Percentiles rank a stretch among this genome's conserved stretches.
Evolutionary conservation across 768 basidiomycete species (phyloP).

Genomic region (Mycena albidolilacea): DNA sequence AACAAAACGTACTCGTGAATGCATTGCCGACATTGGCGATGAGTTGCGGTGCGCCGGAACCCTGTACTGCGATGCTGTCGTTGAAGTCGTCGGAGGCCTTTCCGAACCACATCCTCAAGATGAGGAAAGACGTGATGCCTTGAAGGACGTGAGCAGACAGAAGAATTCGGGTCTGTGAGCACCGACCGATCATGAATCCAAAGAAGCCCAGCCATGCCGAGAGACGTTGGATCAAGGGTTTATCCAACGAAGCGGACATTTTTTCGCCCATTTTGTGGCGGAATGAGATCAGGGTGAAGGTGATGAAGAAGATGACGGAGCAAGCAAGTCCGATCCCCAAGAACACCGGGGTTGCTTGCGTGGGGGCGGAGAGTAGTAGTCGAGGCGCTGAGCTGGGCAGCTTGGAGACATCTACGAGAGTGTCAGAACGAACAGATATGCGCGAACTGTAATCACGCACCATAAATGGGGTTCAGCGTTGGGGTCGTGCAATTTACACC

Average conservation of each 20-base stretch:
- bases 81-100: conserved; percentile 88
- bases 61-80: conserved; percentile 66
- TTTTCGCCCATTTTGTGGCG: conserved; percentile 74
- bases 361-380: conserved; percentile 71
- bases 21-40: conserved; percentile 77
- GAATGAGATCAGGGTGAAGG: conserved; percentile 76
- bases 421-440: conserved; percentile 11
- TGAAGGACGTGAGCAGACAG: conserved; percentile 16
- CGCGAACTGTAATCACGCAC: conserved; percentile 53
- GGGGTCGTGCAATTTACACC: conserved; percentile 69
- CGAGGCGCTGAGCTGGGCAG: conserved; percentile 71
- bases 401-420: conserved; percentile 69
- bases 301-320: conserved; percentile 73
- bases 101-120: conserved; percentile 86
- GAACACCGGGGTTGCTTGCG: conserved; percentile 72
- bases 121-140: conserved; percentile 80
- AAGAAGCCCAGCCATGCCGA: conserved; percentile 84
- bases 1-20: conserved; percentile 74
- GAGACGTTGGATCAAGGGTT: conserved; percentile 67
- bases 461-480: conserved; percentile 71
- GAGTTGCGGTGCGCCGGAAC: conserved; percentile 69
- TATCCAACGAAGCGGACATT: conserved; percentile 64
- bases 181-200: conserved; percentile 80
- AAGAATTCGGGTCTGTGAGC: conserved; percentile 5
- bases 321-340: conserved; percentile 73